Base-by-base conservation (phyloP, 202 grass and related monocot genomes). In the Zizania palustris region DNA sequence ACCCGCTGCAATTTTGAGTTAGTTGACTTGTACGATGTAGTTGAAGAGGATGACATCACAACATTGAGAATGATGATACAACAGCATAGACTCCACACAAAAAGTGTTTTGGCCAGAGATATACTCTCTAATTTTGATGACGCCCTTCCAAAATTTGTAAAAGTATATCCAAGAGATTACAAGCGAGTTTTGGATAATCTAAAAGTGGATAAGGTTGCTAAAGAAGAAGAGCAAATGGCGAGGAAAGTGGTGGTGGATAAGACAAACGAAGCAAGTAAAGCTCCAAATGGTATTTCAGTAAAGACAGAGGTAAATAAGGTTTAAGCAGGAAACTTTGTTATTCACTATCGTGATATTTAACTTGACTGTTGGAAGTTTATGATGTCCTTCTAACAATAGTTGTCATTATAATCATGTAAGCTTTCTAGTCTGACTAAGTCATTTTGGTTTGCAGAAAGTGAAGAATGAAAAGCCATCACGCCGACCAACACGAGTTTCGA, bases 101-200 rank as follows among this genome's bases (percentile, higher is more conserved):
- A 66, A 46, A 88, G 85, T 73, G 42, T 14, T 10, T 45, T 92
- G 33, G 89, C 89, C 11, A 85, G 66, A 83, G 53, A 88, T 65
- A 44, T 92, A 20, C 85, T 92, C 34, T 71, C 70, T 13, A 69
- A 86, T 61, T 92, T 92, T 18, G 45, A 88, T 16, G 38, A 16
- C 59, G 19, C 80, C 4, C 79, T 92, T 38, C 79, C 85, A 57
- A 88, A 83, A 59, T 92, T 92, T 77, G 65, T 88, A 15, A 88
- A 88, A 86, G 89, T 88, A 61, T 73, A 83, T 76, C 89, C 89
- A 77, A 81, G 85, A 60, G 89, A 92, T 86, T 92, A 87, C 56
- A 91, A 79, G 73, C 61, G 67, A 73, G 68, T 85, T 87, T 69
- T 91, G 71, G 84, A 85, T 10, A 82, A 78, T 9, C 16, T 82